Percentiles rank a stretch among this genome's conserved stretches.
These are phyloP conservation scores for Penium margaritaceum DNA, from an alignment of 139 green algal species.

Conservation along the genomic window DNA sequence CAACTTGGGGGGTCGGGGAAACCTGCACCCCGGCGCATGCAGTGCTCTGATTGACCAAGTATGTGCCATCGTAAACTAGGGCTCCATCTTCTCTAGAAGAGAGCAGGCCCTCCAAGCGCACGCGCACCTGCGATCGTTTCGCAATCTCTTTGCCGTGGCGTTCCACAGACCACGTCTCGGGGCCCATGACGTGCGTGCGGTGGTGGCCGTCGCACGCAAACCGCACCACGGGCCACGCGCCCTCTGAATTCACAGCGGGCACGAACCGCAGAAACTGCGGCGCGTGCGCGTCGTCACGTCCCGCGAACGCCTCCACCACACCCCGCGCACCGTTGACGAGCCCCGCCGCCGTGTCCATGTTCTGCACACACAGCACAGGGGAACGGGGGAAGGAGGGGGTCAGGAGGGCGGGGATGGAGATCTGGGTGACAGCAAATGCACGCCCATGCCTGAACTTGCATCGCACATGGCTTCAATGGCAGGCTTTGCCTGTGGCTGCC, in stretches of 20 bases:
- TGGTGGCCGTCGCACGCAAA: conserved; percentile 35
- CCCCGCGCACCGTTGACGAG: conserved; percentile 67
- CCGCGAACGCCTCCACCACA: conserved; percentile 55
- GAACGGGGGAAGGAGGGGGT: too few species aligned
- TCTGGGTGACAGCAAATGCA: too few species aligned
- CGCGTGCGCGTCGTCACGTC: background rate
- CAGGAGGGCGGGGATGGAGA: too few species aligned
- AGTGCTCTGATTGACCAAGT: too few species aligned
- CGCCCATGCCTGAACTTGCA: too few species aligned
- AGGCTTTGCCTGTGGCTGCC: too few species aligned
- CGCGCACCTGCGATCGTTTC: conserved; percentile 19
- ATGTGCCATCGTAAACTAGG: too few species aligned
- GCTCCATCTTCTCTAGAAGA: too few species aligned
- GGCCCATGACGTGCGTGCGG: conserved; percentile 13
- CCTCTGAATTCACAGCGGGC: conserved; percentile 2
- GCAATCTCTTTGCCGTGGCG: background rate
- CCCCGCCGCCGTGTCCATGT: conserved; percentile 6
- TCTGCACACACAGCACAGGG: background rate
- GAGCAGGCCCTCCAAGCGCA: too few species aligned
- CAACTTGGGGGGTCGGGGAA: too few species aligned
- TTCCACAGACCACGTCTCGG: conserved; percentile 20
- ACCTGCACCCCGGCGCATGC: too few species aligned
- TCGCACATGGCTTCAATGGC: too few species aligned
- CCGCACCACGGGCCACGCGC: conserved; percentile 32
- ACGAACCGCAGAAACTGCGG: conserved; percentile 8